Evolutionary conservation across 306 rosid species (phyloP), one percentile per base, ranked within the genome.

Genomic region (Malus orientalis): DNA sequence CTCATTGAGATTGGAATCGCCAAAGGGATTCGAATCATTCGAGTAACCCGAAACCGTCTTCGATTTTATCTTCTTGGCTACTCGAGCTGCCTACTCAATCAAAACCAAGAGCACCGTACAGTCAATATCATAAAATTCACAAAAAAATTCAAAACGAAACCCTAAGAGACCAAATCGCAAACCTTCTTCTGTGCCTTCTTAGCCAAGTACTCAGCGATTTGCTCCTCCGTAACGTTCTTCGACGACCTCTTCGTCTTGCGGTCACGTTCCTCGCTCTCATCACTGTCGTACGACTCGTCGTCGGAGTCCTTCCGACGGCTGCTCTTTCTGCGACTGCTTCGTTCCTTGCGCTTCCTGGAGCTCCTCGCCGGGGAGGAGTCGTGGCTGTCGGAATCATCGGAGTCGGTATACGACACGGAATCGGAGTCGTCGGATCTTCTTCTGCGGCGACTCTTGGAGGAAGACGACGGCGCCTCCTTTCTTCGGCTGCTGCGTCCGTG

Each of bases 1-100:
- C 73, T 93, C 98, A 70, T 88, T 93, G 82, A 93, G 96, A 86
- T 93, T 93, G 75, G 98, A 88, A 77, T 93, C 98, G 72, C 98
- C 98, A 67, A 91, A 91, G 32, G 97, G 98, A 87, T 93, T 93
- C 8, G 98, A 90, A 71, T 91, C 98, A 47, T 93, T 93, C 13
- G 98, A 91, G 77, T 91, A 93, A 55, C 97, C 96, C 0, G 98
- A 88, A 51, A 90, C 96, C 33, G 90, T 86, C 60, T 78, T 84
- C 4, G 89, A 70, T 79, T 91, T 93, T 64, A 91, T 78, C 74
- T 88, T 90, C 82, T 93, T 93, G 4, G 96, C 96, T 38, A 83
- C 91, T 80, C 83, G 81, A 76, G 59, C 61, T 3, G 96, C 97
- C 98, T 91, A 68, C 36, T 29, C 44, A 69, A 63, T 11, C 29